Conservation (phyloP, 1,139 yeast genomes). For the Eremothecium coryli region DNA sequence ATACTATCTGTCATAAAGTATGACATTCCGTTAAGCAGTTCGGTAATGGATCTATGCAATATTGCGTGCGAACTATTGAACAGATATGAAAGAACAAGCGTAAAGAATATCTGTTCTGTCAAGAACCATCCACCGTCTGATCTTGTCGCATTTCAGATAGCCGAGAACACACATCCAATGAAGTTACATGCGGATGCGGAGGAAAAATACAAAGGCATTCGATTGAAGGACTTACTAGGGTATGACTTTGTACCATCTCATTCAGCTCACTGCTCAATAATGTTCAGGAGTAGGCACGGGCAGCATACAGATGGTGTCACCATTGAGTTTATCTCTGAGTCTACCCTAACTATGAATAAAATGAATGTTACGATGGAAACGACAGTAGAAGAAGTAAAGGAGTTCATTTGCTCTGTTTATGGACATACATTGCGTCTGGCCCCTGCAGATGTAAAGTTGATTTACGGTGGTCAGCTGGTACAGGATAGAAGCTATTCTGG, state of each 20-base stretch:
- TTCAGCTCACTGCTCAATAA: constrained; percentile 17
- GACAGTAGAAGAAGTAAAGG: constrained; percentile 23
- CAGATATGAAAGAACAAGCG: constrained; percentile 14
- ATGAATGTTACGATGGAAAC: constrained; percentile 21
- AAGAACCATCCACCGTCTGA: constrained; percentile 16
- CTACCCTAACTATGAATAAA: constrained; percentile 16
- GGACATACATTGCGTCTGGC: constrained; percentile 17
- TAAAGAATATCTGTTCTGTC: constrained; percentile 15
- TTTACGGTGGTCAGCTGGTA: constrained; percentile 24
- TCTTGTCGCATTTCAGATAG: constrained; percentile 18
- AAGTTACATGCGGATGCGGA: constrained; percentile 9
- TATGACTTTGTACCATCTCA: constrained; percentile 23
- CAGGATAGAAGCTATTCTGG: constrained; percentile 16
- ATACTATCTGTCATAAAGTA: constrained; percentile 9
- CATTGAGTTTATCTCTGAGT: constrained; percentile 23
- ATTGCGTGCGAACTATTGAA: constrained; percentile 13
- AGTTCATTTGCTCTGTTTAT: constrained; percentile 24
- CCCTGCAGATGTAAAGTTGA: constrained; percentile 20
- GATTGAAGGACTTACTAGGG: constrained; percentile 18
- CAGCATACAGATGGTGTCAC: constrained; percentile 12
- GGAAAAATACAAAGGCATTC: constrained; percentile 13
- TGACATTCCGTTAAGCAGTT: constrained; percentile 12
- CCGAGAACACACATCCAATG: constrained; percentile 17
- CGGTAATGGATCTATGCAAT: constrained; percentile 14
- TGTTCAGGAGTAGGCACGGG: constrained; percentile 22